These are phyloP conservation scores for Pleurozium schreberi DNA, from an alignment of 225 moss, liverwort and hornwort genomes.

Conservation along the genomic window DNA sequence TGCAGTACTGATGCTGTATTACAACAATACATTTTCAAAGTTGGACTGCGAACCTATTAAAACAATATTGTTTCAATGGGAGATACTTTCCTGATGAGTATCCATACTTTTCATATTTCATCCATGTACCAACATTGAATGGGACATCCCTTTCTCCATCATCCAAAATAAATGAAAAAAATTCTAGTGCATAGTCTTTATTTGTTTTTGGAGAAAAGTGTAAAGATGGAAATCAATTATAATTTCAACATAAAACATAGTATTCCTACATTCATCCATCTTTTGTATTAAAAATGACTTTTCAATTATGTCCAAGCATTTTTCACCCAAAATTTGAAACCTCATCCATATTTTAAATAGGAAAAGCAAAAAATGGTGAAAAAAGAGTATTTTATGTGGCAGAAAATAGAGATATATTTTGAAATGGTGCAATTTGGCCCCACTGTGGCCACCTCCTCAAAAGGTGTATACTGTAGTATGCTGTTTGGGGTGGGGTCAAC, in stretches of 20 bases:
- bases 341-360: not conserved
- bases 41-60: too few species aligned
- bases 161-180: not conserved
- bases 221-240: not conserved
- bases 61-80: too few species aligned
- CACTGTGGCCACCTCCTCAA: fast-evolving
- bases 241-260: fast-evolving
- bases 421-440: too few species aligned
- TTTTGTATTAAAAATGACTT: not conserved
- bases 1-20: too few species aligned
- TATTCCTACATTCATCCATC: not conserved
- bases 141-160: not conserved
- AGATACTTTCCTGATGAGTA: too few species aligned
- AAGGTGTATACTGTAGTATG: too few species aligned
- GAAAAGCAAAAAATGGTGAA: not conserved
- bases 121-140: fast-evolving
- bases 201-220: not conserved
- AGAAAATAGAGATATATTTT: not conserved
- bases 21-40: too few species aligned
- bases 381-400: not conserved
- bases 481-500: fast-evolving
- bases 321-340: not conserved
- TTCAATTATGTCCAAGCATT: not conserved
- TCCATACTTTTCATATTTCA: not conserved
- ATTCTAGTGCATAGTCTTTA: fast-evolving